Base-by-base conservation (phyloP, 495 filamentous ascomycete species). In the Melanomma pulvis-pyrius region DNA sequence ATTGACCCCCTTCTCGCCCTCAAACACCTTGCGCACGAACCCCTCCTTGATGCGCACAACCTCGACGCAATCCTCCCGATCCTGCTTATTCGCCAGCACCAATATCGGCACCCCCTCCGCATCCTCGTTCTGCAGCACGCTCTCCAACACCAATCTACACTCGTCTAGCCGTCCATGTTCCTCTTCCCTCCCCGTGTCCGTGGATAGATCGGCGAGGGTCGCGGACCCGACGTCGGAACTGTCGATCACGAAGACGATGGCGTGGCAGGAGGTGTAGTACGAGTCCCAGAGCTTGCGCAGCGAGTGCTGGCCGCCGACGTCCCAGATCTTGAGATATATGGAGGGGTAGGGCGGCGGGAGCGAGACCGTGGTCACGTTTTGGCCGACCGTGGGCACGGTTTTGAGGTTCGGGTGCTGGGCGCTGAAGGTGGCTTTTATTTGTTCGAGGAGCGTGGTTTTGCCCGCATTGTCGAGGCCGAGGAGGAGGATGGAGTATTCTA, bases 291-390 rank as follows among this genome's bases (percentile, higher is more conserved):
- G 88, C 62, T 88, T 87, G 51, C 94, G 90, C 74, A 98, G 85
- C 9, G 82, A 85, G 68, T 93, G 87, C 77, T 98, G 94, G 1
- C 94, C 94, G 60, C 94, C 94, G 2, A 98, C 90, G 77, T 98
- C 94, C 94, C 94, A 98, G 74, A 98, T 89, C 82, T 96, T 96
- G 71, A 98, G 83, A 81, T 97, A 96, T 86, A 96, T 90, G 71
- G 96, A 90, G 0, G 89, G 83, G 80, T 97, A 93, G 85, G 96
- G 91, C 70, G 94, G 90, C 0, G 90, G 87, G 12, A 97, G 81
- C 0, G 86, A 83, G 75, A 98, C 90, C 47, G 92, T 92, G 36
- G 91, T 87, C 68, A 98, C 93, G 78, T 97, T 98, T 74, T 98
- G 94, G 61, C 94, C 94, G 73, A 98, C 94, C 17, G 94, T 98